Conservation (phyloP, 164 flowering plant genomes). For the Kingdonia uniflora region DNA sequence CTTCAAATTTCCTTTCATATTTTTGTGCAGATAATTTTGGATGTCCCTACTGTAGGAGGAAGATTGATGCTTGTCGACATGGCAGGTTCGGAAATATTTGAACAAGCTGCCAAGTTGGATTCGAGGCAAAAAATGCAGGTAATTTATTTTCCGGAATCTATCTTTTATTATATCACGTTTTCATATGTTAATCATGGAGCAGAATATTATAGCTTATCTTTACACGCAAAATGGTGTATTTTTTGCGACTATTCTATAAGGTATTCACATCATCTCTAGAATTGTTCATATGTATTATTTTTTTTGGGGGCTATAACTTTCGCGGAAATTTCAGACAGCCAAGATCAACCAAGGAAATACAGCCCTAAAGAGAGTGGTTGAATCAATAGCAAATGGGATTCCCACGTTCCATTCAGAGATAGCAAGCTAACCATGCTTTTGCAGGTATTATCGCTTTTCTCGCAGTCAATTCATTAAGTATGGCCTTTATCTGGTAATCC, state of each 20-base stretch:
- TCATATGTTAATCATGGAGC: no score
- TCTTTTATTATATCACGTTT: no score
- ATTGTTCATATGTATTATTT: no score
- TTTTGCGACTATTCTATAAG: no score
- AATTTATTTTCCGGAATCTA: not conserved
- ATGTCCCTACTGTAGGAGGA: conserved; percentile 93
- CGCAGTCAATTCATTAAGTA: not conserved
- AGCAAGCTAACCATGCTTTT: conserved; percentile 97
- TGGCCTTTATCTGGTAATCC: not conserved
- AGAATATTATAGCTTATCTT: no score
- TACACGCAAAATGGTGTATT: no score
- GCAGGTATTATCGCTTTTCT: conserved; percentile 40
- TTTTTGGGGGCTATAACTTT: no score
- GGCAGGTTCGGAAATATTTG: conserved; percentile 99
- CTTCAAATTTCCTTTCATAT: no score
- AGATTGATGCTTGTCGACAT: conserved; percentile 95
- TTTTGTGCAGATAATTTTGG: conserved; percentile 24
- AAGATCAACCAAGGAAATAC: conserved; percentile 95
- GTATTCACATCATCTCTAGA: no score
- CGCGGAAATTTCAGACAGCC: conserved; percentile 47
- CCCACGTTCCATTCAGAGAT: conserved; percentile 95
- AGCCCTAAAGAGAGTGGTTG: conserved; percentile 93
- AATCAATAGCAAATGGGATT: conserved; percentile 98
- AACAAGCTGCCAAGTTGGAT: conserved; percentile 90
- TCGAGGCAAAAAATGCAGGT: conserved; percentile 99